phyloP scores from a whole-genome alignment of 129 eudicot genomes.

The Pulicaria dysenterica region DNA sequence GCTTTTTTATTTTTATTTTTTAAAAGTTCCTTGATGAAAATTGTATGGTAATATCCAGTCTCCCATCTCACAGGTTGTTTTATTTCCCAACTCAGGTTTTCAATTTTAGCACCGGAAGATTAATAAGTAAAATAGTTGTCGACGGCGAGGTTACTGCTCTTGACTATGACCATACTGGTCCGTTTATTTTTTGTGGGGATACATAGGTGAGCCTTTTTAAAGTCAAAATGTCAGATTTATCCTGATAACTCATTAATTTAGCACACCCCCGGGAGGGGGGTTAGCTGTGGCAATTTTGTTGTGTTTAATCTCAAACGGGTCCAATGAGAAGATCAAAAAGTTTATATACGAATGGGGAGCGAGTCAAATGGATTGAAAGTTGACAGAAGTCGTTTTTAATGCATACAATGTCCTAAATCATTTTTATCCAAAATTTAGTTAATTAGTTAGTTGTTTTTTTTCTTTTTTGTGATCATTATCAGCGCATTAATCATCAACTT shows the following conservation, averaged over 20 bases:
- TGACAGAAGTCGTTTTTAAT: not conserved
- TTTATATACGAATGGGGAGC: not conserved
- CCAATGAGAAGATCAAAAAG: not conserved
- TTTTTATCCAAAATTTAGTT: not conserved
- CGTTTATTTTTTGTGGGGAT: constrained; percentile 91
- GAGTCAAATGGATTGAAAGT: not conserved
- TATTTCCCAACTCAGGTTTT: constrained; percentile 67
- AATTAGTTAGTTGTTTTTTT: not conserved
- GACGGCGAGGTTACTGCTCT: constrained; percentile 87
- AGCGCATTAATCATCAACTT: not conserved
- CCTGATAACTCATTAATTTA: constrained; percentile 4
- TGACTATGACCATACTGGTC: constrained; percentile 99
- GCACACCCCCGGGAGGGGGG: not conserved
- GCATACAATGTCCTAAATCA: not conserved
- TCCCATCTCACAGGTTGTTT: constrained; percentile 12
- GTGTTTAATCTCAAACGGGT: not conserved
- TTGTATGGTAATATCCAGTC: constrained; percentile 2
- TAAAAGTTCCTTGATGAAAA: not conserved
- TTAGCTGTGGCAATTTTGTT: not conserved
- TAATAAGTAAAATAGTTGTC: constrained; percentile 54
- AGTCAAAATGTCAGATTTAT: constrained; percentile 11
- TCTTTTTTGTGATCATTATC: not conserved
- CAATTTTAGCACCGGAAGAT: constrained; percentile 95
- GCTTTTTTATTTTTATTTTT: constrained; percentile 12
- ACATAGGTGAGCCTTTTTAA: constrained; percentile 58